Evolutionary conservation across 1,284 basidiomycete species (phyloP).

Genomic region (Apiotrichum gamsii): DNA sequence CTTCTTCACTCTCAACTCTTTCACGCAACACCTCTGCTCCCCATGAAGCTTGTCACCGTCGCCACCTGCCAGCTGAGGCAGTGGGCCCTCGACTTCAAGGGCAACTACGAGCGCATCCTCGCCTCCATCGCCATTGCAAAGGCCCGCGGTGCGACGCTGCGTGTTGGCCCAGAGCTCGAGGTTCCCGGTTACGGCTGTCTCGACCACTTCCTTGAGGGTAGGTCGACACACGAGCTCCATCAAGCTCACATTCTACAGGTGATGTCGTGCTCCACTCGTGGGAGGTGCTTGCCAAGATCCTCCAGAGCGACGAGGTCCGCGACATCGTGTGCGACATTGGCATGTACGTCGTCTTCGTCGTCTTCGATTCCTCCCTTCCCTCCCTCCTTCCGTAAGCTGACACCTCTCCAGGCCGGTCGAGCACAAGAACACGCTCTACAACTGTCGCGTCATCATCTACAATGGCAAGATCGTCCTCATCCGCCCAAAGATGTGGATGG

Average conservation of each 20-base stretch:
- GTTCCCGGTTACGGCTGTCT: conserved; percentile 93
- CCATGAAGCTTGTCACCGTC: conserved; percentile 59
- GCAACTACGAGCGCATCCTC: conserved; percentile 85
- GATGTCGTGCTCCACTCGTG: conserved; percentile 93
- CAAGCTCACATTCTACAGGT: conserved; percentile 52
- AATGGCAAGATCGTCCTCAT: conserved; percentile 83
- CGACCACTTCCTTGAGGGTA: conserved; percentile 64
- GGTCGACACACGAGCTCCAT: conserved; percentile 4
- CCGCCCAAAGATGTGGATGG: conserved; percentile 98
- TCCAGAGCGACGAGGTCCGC: conserved; percentile 66
- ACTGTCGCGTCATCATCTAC: conserved; percentile 85
- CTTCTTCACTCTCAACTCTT: neutral
- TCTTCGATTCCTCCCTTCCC: too few relatives aligned
- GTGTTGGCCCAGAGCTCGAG: conserved; percentile 99
- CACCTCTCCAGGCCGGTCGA: conserved; percentile 69
- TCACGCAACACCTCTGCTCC: neutral
- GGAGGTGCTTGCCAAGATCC: conserved; percentile 83
- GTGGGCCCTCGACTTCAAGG: conserved; percentile 93
- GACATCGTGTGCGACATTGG: conserved; percentile 89
- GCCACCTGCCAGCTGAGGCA: conserved; percentile 84
- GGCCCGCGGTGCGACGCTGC: conserved; percentile 74
- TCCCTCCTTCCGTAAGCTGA: too few relatives aligned
- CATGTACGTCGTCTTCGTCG: conserved; percentile 75
- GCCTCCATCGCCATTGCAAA: conserved; percentile 84
- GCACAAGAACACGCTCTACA: conserved; percentile 97